These are phyloP conservation scores for Metschnikowia continentalis DNA, from an alignment of 805 yeast genomes.

Conservation along the genomic window DNA sequence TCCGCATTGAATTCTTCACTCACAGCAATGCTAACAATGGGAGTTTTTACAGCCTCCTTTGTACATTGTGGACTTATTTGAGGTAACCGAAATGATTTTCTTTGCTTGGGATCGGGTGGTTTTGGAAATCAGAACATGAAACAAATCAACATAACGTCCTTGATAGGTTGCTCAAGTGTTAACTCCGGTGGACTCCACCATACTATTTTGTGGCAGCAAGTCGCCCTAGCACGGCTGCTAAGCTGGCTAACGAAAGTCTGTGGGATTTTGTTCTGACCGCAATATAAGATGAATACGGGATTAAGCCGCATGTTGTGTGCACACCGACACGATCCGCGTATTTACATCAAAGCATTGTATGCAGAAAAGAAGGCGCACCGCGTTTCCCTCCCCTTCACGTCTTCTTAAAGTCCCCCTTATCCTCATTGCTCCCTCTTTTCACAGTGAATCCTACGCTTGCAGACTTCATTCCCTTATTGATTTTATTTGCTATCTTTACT, in stretches of 20 bases:
- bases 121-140: too few species aligned
- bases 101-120: too few species aligned
- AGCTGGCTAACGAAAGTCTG: not conserved
- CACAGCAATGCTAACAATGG: not conserved
- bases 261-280: not conserved
- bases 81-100: too few species aligned
- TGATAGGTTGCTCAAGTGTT: too few species aligned
- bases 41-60: too few species aligned
- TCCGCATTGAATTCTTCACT: not conserved
- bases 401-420: slow-evolving; percentile 8
- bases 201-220: too few species aligned
- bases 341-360: not conserved
- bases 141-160: too few species aligned
- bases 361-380: slow-evolving; percentile 8
- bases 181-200: too few species aligned
- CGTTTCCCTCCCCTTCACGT: slow-evolving; percentile 11
- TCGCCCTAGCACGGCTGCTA: not conserved
- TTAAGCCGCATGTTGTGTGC: slow-evolving; percentile 4
- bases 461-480: not conserved
- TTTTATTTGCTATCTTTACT: not conserved
- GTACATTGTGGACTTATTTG: not conserved
- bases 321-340: slow-evolving; percentile 12
- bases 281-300: not conserved
- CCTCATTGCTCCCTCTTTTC: slow-evolving; percentile 6
- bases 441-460: not conserved